Evolutionary conservation across 352 stramenopile genomes (phyloP).

Genomic region (Globisporangium abappressorium): DNA sequence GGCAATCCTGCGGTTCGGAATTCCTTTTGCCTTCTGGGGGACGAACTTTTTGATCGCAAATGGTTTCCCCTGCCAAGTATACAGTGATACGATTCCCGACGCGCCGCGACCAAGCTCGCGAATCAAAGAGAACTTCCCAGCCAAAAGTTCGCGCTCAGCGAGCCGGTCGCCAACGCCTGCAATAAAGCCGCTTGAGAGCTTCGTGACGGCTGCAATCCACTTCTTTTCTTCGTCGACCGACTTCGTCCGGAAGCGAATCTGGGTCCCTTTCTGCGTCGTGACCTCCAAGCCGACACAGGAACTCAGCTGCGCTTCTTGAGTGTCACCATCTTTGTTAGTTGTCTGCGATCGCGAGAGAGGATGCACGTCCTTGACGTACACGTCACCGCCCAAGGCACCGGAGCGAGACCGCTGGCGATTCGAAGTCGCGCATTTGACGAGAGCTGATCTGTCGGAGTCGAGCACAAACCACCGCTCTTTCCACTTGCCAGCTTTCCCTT

Average conservation of each 20-base stretch:
- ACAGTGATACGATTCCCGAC: constrained; percentile 67
- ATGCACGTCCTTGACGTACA: constrained; percentile 28
- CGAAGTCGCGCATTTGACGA: constrained; percentile 46
- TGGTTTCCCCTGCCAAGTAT: constrained; percentile 63
- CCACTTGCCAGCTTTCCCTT: constrained; percentile 39
- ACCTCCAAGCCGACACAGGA: constrained; percentile 29
- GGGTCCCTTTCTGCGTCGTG: constrained; percentile 25
- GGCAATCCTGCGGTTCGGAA: constrained; percentile 49
- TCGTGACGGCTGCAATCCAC: constrained; percentile 46
- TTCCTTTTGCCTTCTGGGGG: constrained; percentile 44
- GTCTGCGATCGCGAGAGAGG: constrained; percentile 20
- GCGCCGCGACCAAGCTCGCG: constrained; percentile 70
- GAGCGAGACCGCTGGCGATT: constrained; percentile 31
- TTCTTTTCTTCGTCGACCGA: constrained; percentile 33
- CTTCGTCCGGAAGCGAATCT: constrained; percentile 42
- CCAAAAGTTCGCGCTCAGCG: constrained; percentile 52
- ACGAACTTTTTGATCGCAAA: constrained; percentile 75
- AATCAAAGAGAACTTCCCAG: constrained; percentile 65
- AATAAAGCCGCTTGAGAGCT: constrained; percentile 45
- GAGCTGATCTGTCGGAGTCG: constrained; percentile 31
- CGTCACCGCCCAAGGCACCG: constrained; percentile 29
- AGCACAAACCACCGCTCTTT: constrained; percentile 77
- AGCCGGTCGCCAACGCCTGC: constrained; percentile 44
- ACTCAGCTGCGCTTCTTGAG: not conserved
- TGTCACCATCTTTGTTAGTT: not conserved